These are phyloP conservation scores for Zizania latifolia DNA, from an alignment of 176 grass and related monocot genomes.

Conservation along the genomic window DNA sequence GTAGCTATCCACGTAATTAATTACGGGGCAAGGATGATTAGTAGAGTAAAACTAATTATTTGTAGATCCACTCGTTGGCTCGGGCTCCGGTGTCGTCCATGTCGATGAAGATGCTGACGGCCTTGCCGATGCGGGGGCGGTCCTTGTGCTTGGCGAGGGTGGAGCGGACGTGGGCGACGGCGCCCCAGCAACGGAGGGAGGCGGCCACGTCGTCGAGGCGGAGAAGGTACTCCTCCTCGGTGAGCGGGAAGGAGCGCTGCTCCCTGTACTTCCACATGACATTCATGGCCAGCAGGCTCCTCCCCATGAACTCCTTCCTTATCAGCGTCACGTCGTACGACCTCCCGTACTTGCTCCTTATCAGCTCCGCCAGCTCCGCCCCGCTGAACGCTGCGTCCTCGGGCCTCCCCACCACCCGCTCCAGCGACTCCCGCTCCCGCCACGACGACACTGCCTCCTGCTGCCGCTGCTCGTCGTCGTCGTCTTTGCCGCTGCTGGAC, in stretches of 20 bases:
- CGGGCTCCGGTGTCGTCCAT: conserved; percentile 67
- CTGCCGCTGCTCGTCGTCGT: too few relatives aligned
- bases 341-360: conserved; percentile 84
- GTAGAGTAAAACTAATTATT: too few relatives aligned
- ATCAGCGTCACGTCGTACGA: conserved; percentile 92
- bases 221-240: conserved; percentile 92
- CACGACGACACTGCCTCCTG: too few relatives aligned
- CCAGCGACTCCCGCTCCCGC: too few relatives aligned
- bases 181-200: conserved; percentile 86
- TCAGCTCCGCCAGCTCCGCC: conserved; percentile 74
- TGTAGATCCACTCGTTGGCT: conserved; percentile 94
- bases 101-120: conserved; percentile 99
- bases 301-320: conserved; percentile 92
- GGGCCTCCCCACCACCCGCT: conserved; percentile 44
- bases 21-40: too few relatives aligned
- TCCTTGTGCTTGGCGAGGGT: conserved; percentile 78
- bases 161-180: conserved; percentile 82
- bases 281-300: conserved; percentile 86
- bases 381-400: conserved; percentile 69
- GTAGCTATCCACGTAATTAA: too few relatives aligned
- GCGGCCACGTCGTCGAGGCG: conserved; percentile 84
- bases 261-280: conserved; percentile 99
- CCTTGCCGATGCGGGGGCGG: conserved; percentile 93
- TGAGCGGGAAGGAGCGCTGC: conserved; percentile 90
- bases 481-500: too few relatives aligned